Base-by-base conservation (phyloP, 345 rosid species). In the Boechera retrofracta region DNA sequence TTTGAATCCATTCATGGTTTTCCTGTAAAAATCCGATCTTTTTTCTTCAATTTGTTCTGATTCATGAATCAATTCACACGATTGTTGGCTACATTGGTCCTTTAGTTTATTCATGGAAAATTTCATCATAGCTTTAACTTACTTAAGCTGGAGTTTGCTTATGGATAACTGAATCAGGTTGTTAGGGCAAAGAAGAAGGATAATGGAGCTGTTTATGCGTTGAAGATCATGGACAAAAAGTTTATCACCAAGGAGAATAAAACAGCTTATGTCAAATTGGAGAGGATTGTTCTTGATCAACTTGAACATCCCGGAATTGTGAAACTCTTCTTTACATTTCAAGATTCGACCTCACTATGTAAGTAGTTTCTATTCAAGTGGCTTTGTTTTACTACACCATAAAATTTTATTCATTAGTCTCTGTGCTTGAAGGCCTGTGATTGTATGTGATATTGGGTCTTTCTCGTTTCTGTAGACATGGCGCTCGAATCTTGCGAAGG, bases 401-500 rank as follows among this genome's bases (percentile, higher is more conserved):
- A 1, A 4, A 2, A 7, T 16, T 1, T 21, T 21, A 2, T 68
- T 24, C 56, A 39, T 15, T 49, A 7, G 10, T 61, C 39, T 51
- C 10, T 61, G n/a, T 52, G 64, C 18, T 58, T 80, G 32, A 12
- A 29, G 8, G 67, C 67, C 36, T 68, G 67, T 81, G 16, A 16
- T 55, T 39, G 12, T 59, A 54, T 68, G 64, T 85, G 82, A 82
- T 65, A 3, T 31, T 80, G 47, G 58, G 31, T 79, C 67, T 69
- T 68, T 74, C 64, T 81, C 68, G 7, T 64, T 31, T 79, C 81
- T 82, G 77, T 75, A 95, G 99, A 91, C 64, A 92, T 95, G 99
- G 99, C 98, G 33, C 98, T 92, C 62, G 99, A 95, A 81, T 92
- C 99, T 59, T 92, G 99, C 29, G 96, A 95, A 83, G 99, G 97